A percentile compares a stretch with the other conserved stretches of the same genome.
phyloP scores from a whole-genome alignment of 2,329 filamentous ascomycete genomes.

The Colletotrichum trifolii region DNA sequence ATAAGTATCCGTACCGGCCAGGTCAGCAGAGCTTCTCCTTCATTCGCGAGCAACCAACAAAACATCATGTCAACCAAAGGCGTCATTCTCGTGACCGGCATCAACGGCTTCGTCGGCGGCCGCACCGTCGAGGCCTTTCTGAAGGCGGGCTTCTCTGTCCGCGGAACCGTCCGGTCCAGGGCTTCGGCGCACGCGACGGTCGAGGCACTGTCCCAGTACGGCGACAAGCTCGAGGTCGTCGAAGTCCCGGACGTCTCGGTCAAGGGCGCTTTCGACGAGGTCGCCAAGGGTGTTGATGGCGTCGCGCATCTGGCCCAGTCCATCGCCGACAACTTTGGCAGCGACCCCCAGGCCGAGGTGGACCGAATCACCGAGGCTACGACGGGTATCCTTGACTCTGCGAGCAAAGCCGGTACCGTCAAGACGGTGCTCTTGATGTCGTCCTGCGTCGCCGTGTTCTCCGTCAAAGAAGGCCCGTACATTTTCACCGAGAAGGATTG shows the following conservation, averaged over 20 bases:
- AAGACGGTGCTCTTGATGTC: conserved; percentile 19
- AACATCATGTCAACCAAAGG: background rate
- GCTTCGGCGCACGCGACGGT: conserved; percentile 48
- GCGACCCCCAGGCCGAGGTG: conserved; percentile 6
- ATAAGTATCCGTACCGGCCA: too few relatives aligned
- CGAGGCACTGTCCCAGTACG: conserved; percentile 43
- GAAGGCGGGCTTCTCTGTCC: conserved; percentile 45
- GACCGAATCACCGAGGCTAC: conserved; percentile 6
- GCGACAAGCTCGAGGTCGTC: conserved; percentile 39
- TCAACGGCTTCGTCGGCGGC: conserved; percentile 49
- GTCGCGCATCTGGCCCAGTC: conserved; percentile 39
- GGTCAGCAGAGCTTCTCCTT: too few relatives aligned
- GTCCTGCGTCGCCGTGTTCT: conserved; percentile 18
- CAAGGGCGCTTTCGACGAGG: conserved; percentile 47
- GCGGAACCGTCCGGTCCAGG: conserved; percentile 45
- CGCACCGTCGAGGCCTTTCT: conserved; percentile 44
- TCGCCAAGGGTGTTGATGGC: conserved; percentile 42
- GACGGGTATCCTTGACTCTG: conserved; percentile 13
- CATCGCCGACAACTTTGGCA: background rate
- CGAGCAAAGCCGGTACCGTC: conserved; percentile 8
- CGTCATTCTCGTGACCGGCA: conserved; percentile 45
- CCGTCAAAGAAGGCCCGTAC: conserved; percentile 9
- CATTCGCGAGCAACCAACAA: background rate
- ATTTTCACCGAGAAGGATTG: conserved; percentile 41
- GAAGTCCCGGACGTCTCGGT: conserved; percentile 48